Evolutionary conservation across 2,329 filamentous ascomycete genomes (phyloP).

Genomic region (Lachnellula cervina): DNA sequence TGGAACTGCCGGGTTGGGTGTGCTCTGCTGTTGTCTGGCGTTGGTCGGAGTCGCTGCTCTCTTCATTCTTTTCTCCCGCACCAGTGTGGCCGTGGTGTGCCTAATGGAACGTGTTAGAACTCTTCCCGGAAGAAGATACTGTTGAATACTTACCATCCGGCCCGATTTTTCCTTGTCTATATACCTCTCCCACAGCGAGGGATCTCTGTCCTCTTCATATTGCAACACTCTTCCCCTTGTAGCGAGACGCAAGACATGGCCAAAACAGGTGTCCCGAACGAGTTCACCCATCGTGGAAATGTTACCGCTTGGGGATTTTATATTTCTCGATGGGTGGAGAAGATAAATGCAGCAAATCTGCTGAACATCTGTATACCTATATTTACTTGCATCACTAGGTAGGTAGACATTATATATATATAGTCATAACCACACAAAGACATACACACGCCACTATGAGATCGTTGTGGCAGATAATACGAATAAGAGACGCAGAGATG

Average conservation of each 20-base stretch:
- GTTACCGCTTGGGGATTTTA: too few species aligned
- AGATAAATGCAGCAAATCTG: too few species aligned
- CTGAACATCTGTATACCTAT: too few species aligned
- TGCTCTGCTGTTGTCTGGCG: not conserved
- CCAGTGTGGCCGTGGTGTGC: constrained; percentile 40
- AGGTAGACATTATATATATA: too few species aligned
- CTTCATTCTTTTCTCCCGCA: constrained; percentile 26
- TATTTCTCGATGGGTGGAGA: too few species aligned
- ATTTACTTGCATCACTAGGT: too few species aligned
- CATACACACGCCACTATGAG: too few species aligned
- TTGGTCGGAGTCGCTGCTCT: constrained; percentile 24
- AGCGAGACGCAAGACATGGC: constrained; percentile 38
- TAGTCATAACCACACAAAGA: too few species aligned
- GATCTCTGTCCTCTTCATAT: constrained; percentile 44
- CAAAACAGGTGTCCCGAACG: constrained; percentile 40
- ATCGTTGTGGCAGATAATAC: too few species aligned
- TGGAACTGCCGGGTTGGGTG: not conserved
- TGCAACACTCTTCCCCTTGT: constrained; percentile 34
- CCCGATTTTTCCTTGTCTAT: constrained; percentile 45
- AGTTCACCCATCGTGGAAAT: constrained; percentile 25
- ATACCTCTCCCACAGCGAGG: constrained; percentile 43
- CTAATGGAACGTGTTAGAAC: not conserved
- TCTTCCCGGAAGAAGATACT: not conserved
- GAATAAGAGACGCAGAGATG: too few species aligned
- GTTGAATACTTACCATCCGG: constrained; percentile 29